Percentiles rank a stretch among this genome's conserved stretches.
These are phyloP conservation scores for Podaxis carcinomalis DNA, from an alignment of 768 basidiomycete genomes.

Conservation along the genomic window DNA sequence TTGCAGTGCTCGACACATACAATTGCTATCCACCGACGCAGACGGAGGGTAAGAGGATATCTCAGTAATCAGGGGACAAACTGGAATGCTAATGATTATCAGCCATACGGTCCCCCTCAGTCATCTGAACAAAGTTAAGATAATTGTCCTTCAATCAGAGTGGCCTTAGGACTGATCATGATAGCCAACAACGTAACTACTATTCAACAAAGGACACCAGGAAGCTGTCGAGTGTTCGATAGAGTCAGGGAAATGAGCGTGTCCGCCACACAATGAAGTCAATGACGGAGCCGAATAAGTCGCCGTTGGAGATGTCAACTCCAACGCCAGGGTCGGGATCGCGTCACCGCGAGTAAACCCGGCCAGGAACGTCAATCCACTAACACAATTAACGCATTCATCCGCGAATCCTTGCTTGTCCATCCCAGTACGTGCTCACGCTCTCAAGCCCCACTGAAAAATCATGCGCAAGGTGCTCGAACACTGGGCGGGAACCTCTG, in stretches of 20 bases:
- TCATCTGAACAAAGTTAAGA: background rate
- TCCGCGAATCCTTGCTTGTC: slow-evolving; percentile 25
- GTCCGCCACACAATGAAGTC: background rate
- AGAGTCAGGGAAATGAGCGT: slow-evolving; percentile 31
- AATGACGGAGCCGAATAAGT: background rate
- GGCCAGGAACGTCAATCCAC: background rate
- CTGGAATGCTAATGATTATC: background rate
- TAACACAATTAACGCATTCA: background rate
- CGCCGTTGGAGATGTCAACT: background rate
- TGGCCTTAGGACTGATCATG: background rate
- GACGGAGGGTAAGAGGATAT: background rate
- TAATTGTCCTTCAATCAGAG: background rate
- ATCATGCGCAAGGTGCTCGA: slow-evolving; percentile 16
- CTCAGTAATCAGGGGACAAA: background rate
- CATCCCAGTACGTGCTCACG: slow-evolving; percentile 33
- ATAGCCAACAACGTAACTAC: slow-evolving; percentile 8
- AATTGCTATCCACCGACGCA: background rate
- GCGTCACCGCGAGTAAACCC: background rate
- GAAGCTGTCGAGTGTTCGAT: slow-evolving; percentile 42
- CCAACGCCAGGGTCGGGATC: background rate
- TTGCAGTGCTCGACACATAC: background rate
- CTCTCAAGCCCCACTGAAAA: slow-evolving; percentile 24
- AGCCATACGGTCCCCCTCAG: background rate
- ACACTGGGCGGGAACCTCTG: slow-evolving; percentile 13
- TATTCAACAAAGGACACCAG: slow-evolving; percentile 20